phyloP scores from a whole-genome alignment of 768 basidiomycete species.

The Russula abietina region DNA sequence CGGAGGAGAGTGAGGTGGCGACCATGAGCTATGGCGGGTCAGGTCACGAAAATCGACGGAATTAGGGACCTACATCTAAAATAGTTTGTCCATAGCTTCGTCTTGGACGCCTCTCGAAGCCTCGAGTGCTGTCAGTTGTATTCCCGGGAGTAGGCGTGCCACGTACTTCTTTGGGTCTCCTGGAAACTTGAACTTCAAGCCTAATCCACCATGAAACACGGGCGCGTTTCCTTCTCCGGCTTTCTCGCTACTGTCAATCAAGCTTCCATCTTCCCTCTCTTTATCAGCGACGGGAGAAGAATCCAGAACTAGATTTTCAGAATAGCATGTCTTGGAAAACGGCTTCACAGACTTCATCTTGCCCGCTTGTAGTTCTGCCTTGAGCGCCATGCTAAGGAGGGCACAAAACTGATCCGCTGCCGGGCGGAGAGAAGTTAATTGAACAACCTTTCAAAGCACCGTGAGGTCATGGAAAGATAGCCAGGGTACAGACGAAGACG shows the following conservation, averaged over 20 bases:
- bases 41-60: neutral
- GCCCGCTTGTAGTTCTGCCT: slow-evolving; percentile 80
- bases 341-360: slow-evolving; percentile 90
- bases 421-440: slow-evolving; percentile 87
- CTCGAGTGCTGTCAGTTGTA: slow-evolving; percentile 34
- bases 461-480: slow-evolving; percentile 2
- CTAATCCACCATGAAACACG: slow-evolving; percentile 71
- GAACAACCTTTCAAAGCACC: slow-evolving; percentile 57
- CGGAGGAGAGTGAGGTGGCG: slow-evolving; percentile 92
- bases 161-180: slow-evolving; percentile 87
- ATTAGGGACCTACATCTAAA: slow-evolving; percentile 51
- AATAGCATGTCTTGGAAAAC: slow-evolving; percentile 91
- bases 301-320: slow-evolving; percentile 72
- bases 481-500: slow-evolving; percentile 28
- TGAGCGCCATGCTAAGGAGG: slow-evolving; percentile 81
- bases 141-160: neutral
- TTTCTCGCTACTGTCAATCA: slow-evolving; percentile 55
- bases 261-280: slow-evolving; percentile 50
- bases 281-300: slow-evolving; percentile 37
- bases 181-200: slow-evolving; percentile 81
- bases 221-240: slow-evolving; percentile 47
- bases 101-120: slow-evolving; percentile 85
- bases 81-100: slow-evolving; percentile 92
- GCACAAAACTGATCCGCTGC: slow-evolving; percentile 92
- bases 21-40: slow-evolving; percentile 63